Conservation (phyloP, 2,329 filamentous ascomycete genomes). For the Paraphoma chrysanthemicola region DNA sequence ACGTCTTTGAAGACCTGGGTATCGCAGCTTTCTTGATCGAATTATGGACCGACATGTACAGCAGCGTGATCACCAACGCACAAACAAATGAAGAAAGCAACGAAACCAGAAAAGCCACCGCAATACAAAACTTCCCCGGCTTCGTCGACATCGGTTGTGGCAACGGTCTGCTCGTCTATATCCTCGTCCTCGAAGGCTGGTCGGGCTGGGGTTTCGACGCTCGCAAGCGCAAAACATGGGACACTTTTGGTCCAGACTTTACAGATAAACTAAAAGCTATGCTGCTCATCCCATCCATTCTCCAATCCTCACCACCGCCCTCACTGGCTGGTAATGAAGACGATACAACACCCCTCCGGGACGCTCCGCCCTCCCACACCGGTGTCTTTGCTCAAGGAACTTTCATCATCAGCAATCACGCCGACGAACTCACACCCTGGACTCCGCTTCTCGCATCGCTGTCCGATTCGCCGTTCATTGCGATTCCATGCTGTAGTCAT, state of each 20-base stretch:
- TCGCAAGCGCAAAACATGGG: conserved; percentile 84
- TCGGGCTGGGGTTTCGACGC: conserved; percentile 91
- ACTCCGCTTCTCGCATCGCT: conserved; percentile 85
- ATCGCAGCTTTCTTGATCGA: conserved; percentile 94
- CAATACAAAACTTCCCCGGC: conserved; percentile 69
- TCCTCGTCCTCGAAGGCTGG: conserved; percentile 83
- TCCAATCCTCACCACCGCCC: conserved; percentile 16
- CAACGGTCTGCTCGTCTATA: conserved; percentile 86
- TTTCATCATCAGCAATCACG: conserved; percentile 97
- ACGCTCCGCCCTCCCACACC: conserved; percentile 47
- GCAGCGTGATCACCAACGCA: conserved; percentile 1
- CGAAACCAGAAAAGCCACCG: conserved; percentile 1
- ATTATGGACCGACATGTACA: conserved; percentile 87
- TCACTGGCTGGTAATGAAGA: not conserved
- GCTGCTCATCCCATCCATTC: conserved; percentile 65
- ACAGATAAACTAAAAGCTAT: conserved; percentile 63
- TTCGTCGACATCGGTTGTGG: conserved; percentile 97
- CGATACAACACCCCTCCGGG: conserved; percentile 27
- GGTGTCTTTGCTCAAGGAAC: conserved; percentile 76
- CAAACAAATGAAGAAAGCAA: not conserved
- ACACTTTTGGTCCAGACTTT: conserved; percentile 65
- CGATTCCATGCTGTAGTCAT: conserved; percentile 96
- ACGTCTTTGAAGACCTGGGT: conserved; percentile 91
- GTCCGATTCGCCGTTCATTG: conserved; percentile 81
- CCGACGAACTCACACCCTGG: conserved; percentile 95